These are phyloP conservation scores for Forsythia suspensa DNA, from an alignment of 257 asterid species.

Conservation along the genomic window DNA sequence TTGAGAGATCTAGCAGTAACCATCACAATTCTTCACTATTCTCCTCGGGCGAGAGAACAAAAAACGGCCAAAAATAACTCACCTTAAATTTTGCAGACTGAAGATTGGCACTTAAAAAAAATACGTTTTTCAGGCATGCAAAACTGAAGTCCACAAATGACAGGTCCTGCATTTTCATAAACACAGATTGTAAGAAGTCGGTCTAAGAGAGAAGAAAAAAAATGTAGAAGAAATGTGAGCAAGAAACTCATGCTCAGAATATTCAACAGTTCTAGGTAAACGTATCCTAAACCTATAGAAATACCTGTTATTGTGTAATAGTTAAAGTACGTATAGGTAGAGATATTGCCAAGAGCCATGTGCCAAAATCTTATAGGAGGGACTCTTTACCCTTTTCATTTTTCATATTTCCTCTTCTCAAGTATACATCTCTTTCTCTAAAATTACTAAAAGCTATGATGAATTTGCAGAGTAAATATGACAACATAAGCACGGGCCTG, in stretches of 20 bases:
- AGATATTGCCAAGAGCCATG: not conserved
- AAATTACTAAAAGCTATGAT: not conserved
- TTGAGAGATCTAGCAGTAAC: slow-evolving; percentile 8
- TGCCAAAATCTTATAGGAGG: not conserved
- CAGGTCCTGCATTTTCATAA: slow-evolving; percentile 65
- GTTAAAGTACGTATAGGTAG: not conserved
- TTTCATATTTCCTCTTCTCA: not conserved
- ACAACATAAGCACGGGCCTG: not conserved
- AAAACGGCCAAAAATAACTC: slow-evolving; percentile 14
- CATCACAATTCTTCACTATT: not conserved
- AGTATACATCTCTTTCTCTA: not conserved
- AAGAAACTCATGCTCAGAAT: slow-evolving; percentile 15
- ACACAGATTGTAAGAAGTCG: slow-evolving; percentile 6
- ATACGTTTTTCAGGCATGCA: slow-evolving; percentile 76
- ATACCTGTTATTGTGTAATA: not conserved
- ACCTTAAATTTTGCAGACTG: slow-evolving; percentile 91
- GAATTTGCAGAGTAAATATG: not conserved
- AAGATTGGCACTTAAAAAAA: slow-evolving; percentile 93
- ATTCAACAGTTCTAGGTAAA: not conserved
- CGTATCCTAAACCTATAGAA: not conserved
- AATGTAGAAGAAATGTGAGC: slow-evolving; percentile 6
- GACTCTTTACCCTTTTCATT: not conserved
- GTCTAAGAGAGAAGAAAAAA: not conserved
- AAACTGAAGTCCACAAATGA: slow-evolving; percentile 91
- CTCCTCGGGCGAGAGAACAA: slow-evolving; percentile 9